A percentile compares a stretch with the other conserved stretches of the same genome.
Evolutionary conservation across 1,284 basidiomycete species (phyloP).

Genomic region (Afroboletus lepidellus): DNA sequence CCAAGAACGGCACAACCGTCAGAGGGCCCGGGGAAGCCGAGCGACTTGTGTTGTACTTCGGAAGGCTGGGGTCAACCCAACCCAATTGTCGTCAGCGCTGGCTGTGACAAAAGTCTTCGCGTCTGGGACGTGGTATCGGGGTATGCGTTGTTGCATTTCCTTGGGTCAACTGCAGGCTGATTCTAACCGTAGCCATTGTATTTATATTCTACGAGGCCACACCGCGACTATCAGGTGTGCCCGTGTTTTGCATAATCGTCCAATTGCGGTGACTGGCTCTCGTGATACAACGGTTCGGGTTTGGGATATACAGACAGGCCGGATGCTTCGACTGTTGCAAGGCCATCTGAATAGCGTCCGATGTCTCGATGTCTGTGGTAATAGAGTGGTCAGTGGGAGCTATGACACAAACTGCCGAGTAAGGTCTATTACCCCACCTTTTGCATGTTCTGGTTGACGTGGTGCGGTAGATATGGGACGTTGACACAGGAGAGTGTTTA

Average conservation of each 20-base stretch:
- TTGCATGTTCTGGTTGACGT: background rate
- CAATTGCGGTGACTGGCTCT: constrained; percentile 88
- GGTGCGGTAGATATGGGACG: constrained; percentile 67
- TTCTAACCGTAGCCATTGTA: constrained; percentile 56
- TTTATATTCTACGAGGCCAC: constrained; percentile 83
- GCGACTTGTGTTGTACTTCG: constrained; percentile 63
- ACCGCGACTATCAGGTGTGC: constrained; percentile 91
- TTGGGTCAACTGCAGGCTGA: constrained; percentile 2
- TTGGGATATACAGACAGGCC: constrained; percentile 89
- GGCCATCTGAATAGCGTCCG: constrained; percentile 87
- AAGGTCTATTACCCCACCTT: constrained; percentile 31
- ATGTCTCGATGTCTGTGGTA: constrained; percentile 85
- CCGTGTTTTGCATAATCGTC: constrained; percentile 83
- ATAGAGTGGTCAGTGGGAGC: constrained; percentile 81
- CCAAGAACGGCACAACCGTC: constrained; percentile 9
- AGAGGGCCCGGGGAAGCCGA: constrained; percentile 38
- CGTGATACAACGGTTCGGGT: constrained; percentile 86
- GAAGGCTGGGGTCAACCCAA: constrained; percentile 60
- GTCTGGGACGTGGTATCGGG: constrained; percentile 92
- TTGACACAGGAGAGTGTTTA: constrained; percentile 83
- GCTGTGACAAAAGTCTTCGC: constrained; percentile 85
- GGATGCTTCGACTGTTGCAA: constrained; percentile 63
- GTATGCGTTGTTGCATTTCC: constrained; percentile 42
- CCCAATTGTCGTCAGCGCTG: constrained; percentile 85
- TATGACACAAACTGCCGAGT: constrained; percentile 86